Base-by-base conservation (phyloP, 495 filamentous ascomycete genomes). In the Penicillium coprophilum region DNA sequence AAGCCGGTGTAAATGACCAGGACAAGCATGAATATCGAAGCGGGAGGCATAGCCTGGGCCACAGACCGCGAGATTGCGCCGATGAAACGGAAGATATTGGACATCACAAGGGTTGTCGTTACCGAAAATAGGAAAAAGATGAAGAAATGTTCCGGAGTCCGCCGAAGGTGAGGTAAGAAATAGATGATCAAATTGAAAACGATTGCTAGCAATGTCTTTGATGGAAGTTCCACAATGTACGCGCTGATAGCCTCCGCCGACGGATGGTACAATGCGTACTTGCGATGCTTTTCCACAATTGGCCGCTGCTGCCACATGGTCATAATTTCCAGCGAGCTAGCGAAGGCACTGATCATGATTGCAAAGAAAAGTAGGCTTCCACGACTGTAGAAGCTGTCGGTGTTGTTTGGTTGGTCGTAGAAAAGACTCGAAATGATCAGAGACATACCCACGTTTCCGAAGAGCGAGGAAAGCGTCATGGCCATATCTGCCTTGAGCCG, bases 181-280 rank as follows among this genome's bases (percentile, higher is more conserved):
- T 97, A 97, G 45, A 96, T 70, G 6, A 85, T 84, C 0, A 90
- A 21, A 50, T 82, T 96, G 70, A 92, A 90, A 15, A 73, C 68
- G 30, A 83, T 70, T 0, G 80, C 75, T 15, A 80, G 79, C 20
- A 77, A 12, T 4, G 82, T 57, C 57, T 85, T 86, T 46, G 79
- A 76, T 0, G 92, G 92, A 61, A 96, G 62, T 62, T 96, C 92
- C 55, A 82, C 85, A 20, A 96, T 72, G 82, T 92, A 91, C 12
- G 87, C 91, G 3, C 91, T 83, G 48, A 95, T 79, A 2, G 91
- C 90, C 75, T 96, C 92, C 13, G 91, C 86, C 4, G 88, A 90
- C 1, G 92, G 89, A 66, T 96, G 92, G 62, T 96, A 96, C 20
- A 96, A 77, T n/a, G 92, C 92, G 66, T 96, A 97, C 57, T 87